Evolutionary conservation across 164 flowering plant species (phyloP).

Genomic region (Malania oleifera): DNA sequence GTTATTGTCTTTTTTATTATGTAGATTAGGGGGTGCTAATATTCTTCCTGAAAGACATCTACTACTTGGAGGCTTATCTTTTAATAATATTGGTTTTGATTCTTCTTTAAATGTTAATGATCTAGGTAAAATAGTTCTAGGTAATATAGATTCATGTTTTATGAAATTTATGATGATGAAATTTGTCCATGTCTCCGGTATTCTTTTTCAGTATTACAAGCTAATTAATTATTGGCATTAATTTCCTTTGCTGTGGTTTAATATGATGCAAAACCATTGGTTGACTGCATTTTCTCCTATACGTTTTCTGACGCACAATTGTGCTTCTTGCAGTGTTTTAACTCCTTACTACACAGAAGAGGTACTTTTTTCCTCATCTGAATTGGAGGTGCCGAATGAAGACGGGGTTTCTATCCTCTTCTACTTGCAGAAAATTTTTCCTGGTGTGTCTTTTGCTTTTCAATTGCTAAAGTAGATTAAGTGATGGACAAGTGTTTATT

Average conservation of each 20-base stretch:
- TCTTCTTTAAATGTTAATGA: too few relatives aligned
- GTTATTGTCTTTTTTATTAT: too few relatives aligned
- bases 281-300: background rate
- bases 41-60: too few relatives aligned
- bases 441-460: slow-evolving; percentile 46
- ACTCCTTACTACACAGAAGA: slow-evolving; percentile 94
- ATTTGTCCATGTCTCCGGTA: too few relatives aligned
- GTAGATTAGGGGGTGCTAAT: too few relatives aligned
- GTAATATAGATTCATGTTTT: too few relatives aligned
- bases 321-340: slow-evolving; percentile 54
- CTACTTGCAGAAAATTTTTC: slow-evolving; percentile 92
- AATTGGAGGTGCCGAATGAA: slow-evolving; percentile 72
- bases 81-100: too few relatives aligned
- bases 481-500: background rate
- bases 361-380: slow-evolving; percentile 74
- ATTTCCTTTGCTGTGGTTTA: background rate
- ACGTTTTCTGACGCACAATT: background rate
- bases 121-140: too few relatives aligned
- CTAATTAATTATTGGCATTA: too few relatives aligned
- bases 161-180: too few relatives aligned
- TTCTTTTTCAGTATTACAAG: too few relatives aligned
- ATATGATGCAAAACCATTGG: background rate
- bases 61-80: too few relatives aligned
- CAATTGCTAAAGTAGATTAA: background rate
- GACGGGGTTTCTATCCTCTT: slow-evolving; percentile 96